Base-by-base conservation (phyloP, 345 rosid genomes). In the Euphorbia peplus region DNA sequence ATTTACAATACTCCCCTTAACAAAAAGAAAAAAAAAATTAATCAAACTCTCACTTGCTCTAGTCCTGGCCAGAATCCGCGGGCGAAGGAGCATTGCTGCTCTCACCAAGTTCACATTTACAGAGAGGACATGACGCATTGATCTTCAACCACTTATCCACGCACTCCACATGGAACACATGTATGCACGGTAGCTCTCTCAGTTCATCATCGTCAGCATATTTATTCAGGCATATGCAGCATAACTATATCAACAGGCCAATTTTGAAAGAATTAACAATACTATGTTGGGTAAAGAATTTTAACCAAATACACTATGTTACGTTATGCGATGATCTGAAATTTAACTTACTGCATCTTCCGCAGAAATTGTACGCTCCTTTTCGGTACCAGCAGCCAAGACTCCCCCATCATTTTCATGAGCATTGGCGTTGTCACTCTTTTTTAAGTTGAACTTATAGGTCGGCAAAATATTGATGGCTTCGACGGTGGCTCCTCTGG, bases 101-200 rank as follows among this genome's bases (percentile, higher is more conserved):
- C 56, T 85, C 91, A 10, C 93, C 90, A 29, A 91, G 91, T 62
- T 91, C 93, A 24, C 79, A 83, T 78, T 95, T 95, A 89, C 99
- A 95, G 13, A 95, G 92, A 47, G 99, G 99, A 73, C 99, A 95
- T 12, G 88, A 74, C 0, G 97, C 97, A 35, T 88, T 91, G 68
- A 95, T 91, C 80, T 88, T 95, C 30, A 95, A 85, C 99, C 99
- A 95, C 75, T 89, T 95, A 64, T 91, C 97, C 35, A 95, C 95
- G 44, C 99, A 95, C 6, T 89, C 96, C 87, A 83, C 85, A 84
- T 95, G 99, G 75, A 95, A 89, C 73, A 88, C 87, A 75, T 95
- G 99, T 30, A 79, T 64, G 67, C 99, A 95, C 0, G 90, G 90
- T 58, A 95, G 82, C 91, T 91, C 99, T 76, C 91, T 84, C 74